Conservation (phyloP, 2,329 filamentous ascomycete genomes). For the Drechslerella stenobrocha region DNA sequence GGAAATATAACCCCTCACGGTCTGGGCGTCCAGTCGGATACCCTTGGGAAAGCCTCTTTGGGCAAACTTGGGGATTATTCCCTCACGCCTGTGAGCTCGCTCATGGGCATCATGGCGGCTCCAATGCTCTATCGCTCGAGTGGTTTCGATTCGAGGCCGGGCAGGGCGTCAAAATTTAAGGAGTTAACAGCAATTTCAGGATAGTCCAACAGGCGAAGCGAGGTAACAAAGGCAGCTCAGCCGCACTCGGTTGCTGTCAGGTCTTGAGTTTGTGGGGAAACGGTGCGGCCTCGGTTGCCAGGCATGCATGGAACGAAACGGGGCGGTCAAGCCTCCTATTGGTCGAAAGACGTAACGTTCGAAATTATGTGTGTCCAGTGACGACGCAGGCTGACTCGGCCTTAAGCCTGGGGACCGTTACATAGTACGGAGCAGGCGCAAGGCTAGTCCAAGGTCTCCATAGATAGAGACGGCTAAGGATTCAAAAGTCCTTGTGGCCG, state of each 20-base stretch:
- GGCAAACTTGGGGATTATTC: too few relatives aligned
- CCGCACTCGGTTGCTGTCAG: not conserved
- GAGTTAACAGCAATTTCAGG: not conserved
- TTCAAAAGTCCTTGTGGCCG: too few relatives aligned
- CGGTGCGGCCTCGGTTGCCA: constrained; percentile 3
- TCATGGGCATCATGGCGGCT: too few relatives aligned
- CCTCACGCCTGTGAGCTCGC: too few relatives aligned
- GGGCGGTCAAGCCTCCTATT: not conserved
- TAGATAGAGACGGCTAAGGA: too few relatives aligned
- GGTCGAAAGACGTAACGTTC: not conserved
- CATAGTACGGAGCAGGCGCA: not conserved
- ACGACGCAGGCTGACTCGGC: not conserved
- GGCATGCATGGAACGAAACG: not conserved
- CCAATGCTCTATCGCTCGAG: too few relatives aligned
- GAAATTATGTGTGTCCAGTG: not conserved
- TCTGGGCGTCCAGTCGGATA: too few relatives aligned
- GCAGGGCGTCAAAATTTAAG: constrained; percentile 1
- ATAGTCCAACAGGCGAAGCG: not conserved
- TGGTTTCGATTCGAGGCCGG: not conserved
- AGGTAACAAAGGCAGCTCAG: not conserved
- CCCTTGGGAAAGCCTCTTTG: too few relatives aligned
- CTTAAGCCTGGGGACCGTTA: not conserved
- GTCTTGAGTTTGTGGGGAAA: constrained; percentile 3
- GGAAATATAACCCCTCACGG: too few relatives aligned
- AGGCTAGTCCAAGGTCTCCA: not conserved